Percentiles rank a stretch among this genome's conserved stretches.
Conservation (phyloP, 2,329 filamentous ascomycete genomes). For the Verticillium zaregamsianum region DNA sequence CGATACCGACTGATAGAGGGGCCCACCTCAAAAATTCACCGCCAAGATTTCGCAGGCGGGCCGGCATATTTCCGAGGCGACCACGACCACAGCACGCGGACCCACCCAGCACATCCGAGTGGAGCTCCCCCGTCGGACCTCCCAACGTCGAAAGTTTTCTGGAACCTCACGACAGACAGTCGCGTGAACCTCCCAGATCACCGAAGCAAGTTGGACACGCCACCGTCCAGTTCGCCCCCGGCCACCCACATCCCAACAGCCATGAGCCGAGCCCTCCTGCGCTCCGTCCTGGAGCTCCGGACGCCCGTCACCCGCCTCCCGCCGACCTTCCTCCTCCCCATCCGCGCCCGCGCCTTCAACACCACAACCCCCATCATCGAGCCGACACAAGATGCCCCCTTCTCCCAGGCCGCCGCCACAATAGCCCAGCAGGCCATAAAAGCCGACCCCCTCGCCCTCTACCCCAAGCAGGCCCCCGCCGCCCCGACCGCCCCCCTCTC, state of each 20-base stretch:
- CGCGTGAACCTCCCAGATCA: neutral
- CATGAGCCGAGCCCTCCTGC: conserved; percentile 59
- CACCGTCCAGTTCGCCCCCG: neutral
- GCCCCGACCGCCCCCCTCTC: conserved; percentile 38
- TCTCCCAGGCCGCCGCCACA: conserved; percentile 10
- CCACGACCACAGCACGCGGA: neutral
- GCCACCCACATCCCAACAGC: neutral
- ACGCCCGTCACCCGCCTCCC: conserved; percentile 37
- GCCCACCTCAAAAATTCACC: conserved; percentile 2
- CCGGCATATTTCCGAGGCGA: neutral
- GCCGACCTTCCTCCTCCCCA: conserved; percentile 16
- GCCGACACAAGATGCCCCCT: conserved; percentile 19
- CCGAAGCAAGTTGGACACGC: neutral
- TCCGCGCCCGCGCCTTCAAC: conserved; percentile 33
- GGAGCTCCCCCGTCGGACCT: neutral
- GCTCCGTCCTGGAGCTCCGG: conserved; percentile 59
- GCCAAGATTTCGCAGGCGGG: conserved; percentile 4
- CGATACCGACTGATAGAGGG: conserved; percentile 5
- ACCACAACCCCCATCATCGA: conserved; percentile 47
- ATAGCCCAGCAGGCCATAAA: conserved; percentile 3
- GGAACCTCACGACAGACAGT: neutral
- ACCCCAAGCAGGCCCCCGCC: neutral
- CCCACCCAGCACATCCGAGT: neutral
- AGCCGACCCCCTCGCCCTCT: neutral
- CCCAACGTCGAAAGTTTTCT: conserved; percentile 2